These are phyloP conservation scores for Brassica hybrid DNA, from an alignment of 441 rosid genomes.

Conservation along the genomic window DNA sequence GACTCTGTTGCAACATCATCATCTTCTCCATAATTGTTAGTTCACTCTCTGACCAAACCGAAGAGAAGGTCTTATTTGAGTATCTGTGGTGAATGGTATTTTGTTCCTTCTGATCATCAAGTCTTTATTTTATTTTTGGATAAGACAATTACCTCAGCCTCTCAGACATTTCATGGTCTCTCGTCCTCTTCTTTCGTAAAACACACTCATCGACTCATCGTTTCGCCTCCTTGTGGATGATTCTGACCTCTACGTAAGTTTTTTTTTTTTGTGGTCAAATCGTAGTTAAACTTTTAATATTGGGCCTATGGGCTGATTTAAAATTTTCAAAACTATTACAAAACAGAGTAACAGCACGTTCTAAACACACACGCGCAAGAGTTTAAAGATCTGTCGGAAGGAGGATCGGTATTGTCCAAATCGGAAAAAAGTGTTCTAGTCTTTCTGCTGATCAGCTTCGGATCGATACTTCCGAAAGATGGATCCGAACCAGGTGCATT, in stretches of 20 bases:
- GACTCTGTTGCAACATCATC: conserved; percentile 72
- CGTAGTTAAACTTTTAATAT: neutral
- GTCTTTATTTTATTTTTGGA: conserved; percentile 19
- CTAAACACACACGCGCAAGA: conserved; percentile 11
- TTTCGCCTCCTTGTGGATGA: conserved; percentile 17
- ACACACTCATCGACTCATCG: conserved; percentile 16
- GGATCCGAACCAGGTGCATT: conserved; percentile 51
- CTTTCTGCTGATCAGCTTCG: conserved; percentile 30
- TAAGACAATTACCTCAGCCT: conserved; percentile 41
- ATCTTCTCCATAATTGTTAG: conserved; percentile 60
- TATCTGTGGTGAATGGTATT: conserved; percentile 34
- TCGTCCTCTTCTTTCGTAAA: conserved; percentile 40
- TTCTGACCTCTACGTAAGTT: neutral
- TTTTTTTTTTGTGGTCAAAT: neutral
- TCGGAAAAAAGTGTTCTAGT: conserved; percentile 4
- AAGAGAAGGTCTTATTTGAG: conserved; percentile 30
- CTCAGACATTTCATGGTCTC: conserved; percentile 40
- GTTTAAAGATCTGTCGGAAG: conserved; percentile 37
- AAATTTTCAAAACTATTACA: neutral
- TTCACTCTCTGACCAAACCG: conserved; percentile 31
- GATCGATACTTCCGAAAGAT: conserved; percentile 32
- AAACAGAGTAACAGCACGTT: neutral
- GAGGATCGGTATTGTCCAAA: conserved; percentile 17
- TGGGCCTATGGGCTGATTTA: neutral
- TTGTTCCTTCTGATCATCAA: conserved; percentile 33